Evolutionary conservation across 2,329 filamentous ascomycete genomes (phyloP).

Genomic region (Aspergillus vadensis): DNA sequence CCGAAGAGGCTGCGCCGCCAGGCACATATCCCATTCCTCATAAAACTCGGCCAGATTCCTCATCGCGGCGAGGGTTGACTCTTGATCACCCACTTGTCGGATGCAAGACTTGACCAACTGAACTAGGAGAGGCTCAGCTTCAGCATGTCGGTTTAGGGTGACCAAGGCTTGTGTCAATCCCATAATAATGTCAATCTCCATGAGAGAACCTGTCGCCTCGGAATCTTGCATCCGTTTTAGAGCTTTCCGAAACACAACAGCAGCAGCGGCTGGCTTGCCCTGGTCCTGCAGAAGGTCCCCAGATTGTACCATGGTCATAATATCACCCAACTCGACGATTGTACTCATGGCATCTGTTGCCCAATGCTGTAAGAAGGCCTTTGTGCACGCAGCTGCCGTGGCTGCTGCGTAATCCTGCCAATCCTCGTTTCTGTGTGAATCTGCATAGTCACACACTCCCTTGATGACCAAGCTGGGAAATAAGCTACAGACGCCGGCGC

Average conservation of each 20-base stretch:
- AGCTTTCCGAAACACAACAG: not conserved
- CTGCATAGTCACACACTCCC: constrained; percentile 23
- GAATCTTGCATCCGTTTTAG: not conserved
- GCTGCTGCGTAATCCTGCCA: constrained; percentile 26
- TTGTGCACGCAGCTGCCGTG: constrained; percentile 20
- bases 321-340: not conserved
- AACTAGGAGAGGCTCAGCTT: constrained; percentile 1
- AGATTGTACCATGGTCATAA: not conserved
- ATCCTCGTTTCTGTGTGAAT: constrained; percentile 21
- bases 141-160: not conserved
- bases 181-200: not conserved
- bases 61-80: not conserved
- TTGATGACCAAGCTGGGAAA: constrained; percentile 16
- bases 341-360: not conserved
- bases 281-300: not conserved
- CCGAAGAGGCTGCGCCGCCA: not conserved
- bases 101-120: not conserved
- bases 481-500: not conserved
- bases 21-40: not conserved
- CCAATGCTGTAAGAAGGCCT: constrained; percentile 11
- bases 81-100: not conserved
- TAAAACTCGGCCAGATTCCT: not conserved
- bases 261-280: not conserved
- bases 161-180: not conserved
- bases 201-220: not conserved